These are phyloP conservation scores for Hortiboletus rubellus DNA, from an alignment of 1,284 basidiomycete genomes.

Conservation along the genomic window DNA sequence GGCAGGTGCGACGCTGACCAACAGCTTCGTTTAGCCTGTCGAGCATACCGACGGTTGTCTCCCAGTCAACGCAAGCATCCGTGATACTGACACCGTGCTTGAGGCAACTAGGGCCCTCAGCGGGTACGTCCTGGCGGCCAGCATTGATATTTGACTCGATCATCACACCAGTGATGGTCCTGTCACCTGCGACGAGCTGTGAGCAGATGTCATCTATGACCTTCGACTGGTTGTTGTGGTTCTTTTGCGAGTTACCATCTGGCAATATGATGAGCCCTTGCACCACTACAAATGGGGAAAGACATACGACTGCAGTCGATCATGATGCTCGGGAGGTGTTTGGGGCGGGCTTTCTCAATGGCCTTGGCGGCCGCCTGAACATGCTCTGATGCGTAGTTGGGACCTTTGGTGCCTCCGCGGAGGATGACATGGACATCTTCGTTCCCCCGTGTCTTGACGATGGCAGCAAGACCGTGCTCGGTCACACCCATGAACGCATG, in stretches of 20 bases:
- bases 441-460: conserved; percentile 95
- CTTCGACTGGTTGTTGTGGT: conserved; percentile 87
- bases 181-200: conserved; percentile 79
- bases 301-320: conserved; percentile 75
- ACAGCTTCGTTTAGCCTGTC: conserved; percentile 65
- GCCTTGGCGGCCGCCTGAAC: conserved; percentile 70
- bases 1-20: conserved; percentile 34
- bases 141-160: conserved; percentile 92
- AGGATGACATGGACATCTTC: conserved; percentile 92
- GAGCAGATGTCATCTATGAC: conserved; percentile 76
- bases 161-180: conserved; percentile 92
- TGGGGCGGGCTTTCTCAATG: conserved; percentile 71
- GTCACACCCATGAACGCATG: conserved; percentile 99
- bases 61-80: conserved; percentile 94
- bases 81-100: conserved; percentile 90
- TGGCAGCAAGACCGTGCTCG: conserved; percentile 90
- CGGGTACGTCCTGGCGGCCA: conserved; percentile 82
- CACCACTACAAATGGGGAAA: neutral
- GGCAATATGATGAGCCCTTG: neutral
- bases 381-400: conserved; percentile 79
- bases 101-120: conserved; percentile 59
- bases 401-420: conserved; percentile 85
- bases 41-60: conserved; percentile 77
- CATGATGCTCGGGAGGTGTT: conserved; percentile 76
- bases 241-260: conserved; percentile 92